These are phyloP conservation scores for Lecanicillium sp. DNA, from an alignment of 2,329 filamentous ascomycete genomes.

Conservation along the genomic window DNA sequence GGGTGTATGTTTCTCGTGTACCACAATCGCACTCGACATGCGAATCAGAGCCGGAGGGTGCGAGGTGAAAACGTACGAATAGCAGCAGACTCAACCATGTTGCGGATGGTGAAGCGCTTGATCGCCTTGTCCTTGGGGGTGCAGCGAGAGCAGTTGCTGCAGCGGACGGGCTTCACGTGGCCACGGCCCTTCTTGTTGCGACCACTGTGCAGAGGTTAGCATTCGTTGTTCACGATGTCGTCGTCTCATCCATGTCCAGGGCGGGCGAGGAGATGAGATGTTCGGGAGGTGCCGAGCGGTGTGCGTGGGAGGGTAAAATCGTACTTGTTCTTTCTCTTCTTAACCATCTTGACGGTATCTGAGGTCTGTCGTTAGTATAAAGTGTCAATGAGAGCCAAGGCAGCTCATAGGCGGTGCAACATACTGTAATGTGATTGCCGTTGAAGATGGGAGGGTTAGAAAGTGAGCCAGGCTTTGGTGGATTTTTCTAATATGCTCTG, in stretches of 20 bases:
- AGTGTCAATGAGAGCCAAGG: constrained; percentile 15
- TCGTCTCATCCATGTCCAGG: not conserved
- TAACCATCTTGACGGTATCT: constrained; percentile 60
- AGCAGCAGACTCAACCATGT: constrained; percentile 99
- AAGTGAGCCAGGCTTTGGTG: constrained; percentile 7
- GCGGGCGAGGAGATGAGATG: not conserved
- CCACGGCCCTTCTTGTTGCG: constrained; percentile 99
- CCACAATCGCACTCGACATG: no score
- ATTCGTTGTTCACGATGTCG: constrained; percentile 5
- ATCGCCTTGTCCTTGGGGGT: constrained; percentile 99
- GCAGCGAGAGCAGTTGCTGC: constrained; percentile 69
- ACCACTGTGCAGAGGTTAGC: constrained; percentile 52
- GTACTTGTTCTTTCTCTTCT: constrained; percentile 66
- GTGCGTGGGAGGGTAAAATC: constrained; percentile 18
- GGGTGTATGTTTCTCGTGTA: no score
- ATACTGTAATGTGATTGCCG: constrained; percentile 11
- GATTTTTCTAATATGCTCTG: constrained; percentile 5
- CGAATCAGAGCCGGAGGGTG: no score
- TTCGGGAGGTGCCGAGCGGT: constrained; percentile 1
- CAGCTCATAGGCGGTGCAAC: constrained; percentile 13
- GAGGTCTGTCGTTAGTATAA: constrained; percentile 23
- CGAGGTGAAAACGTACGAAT: constrained; percentile 79
- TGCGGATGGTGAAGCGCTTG: constrained; percentile 99
- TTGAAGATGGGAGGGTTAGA: constrained; percentile 9
- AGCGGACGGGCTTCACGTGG: constrained; percentile 97